phyloP scores from a whole-genome alignment of 2,329 filamentous ascomycete genomes.

The Westerdykella ornata region DNA sequence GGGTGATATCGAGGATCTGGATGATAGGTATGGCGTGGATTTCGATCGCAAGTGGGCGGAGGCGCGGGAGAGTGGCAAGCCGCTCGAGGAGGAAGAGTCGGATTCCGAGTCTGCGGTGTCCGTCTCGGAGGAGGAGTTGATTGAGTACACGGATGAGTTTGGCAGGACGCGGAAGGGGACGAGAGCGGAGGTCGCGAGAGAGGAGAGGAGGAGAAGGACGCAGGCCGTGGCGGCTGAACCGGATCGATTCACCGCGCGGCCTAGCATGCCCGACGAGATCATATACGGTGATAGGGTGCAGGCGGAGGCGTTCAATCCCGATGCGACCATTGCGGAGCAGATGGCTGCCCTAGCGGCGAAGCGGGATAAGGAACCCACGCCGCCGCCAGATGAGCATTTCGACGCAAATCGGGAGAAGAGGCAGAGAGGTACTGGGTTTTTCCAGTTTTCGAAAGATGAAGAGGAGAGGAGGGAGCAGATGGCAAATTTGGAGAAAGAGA shows the following conservation, averaged over 20 bases:
- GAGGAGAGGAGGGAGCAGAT: constrained; percentile 65
- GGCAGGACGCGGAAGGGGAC: constrained; percentile 74
- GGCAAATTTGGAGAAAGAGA: constrained; percentile 61
- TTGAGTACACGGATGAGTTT: constrained; percentile 90
- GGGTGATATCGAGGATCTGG: constrained; percentile 63
- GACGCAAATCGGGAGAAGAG: constrained; percentile 77
- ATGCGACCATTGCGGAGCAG: constrained; percentile 54
- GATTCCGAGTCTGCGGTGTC: constrained; percentile 35
- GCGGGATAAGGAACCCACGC: constrained; percentile 72
- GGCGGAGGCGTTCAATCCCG: constrained; percentile 71
- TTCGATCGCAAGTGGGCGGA: constrained; percentile 97
- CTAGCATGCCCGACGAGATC: constrained; percentile 59
- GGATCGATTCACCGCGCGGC: constrained; percentile 62
- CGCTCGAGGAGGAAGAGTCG: constrained; percentile 37
- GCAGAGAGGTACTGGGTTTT: constrained; percentile 85
- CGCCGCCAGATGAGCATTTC: constrained; percentile 76
- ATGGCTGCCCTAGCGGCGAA: constrained; percentile 75
- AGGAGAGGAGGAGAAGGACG: constrained; percentile 52
- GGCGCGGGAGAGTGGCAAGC: constrained; percentile 42
- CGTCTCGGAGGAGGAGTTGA: constrained; percentile 50
- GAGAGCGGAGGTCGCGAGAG: constrained; percentile 57
- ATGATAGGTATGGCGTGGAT: constrained; percentile 67
- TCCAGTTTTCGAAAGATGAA: constrained; percentile 75
- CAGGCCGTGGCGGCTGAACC: constrained; percentile 53
- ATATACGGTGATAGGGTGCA: constrained; percentile 87